Conservation (phyloP, 805 yeast species). For the Cyberlindnera samutprakarnensis region DNA sequence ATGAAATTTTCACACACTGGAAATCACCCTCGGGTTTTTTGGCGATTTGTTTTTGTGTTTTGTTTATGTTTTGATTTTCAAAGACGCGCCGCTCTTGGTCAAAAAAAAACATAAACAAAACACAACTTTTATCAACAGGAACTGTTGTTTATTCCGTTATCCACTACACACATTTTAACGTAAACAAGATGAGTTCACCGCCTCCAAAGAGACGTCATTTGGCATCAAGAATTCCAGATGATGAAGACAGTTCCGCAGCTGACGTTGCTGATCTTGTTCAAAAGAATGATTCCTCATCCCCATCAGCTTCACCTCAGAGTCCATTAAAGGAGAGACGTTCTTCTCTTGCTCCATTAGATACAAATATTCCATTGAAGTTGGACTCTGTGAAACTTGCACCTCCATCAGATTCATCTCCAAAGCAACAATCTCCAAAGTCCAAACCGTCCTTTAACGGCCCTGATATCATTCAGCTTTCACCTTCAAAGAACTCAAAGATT, state of each 20-base stretch:
- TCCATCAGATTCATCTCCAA: slow-evolving; percentile 7
- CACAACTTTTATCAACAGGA: too few species aligned
- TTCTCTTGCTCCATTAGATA: slow-evolving; percentile 17
- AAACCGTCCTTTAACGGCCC: slow-evolving; percentile 30
- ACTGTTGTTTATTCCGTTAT: too few species aligned
- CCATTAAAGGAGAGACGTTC: slow-evolving; percentile 18
- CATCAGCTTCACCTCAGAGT: slow-evolving; percentile 14
- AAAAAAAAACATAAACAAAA: background rate
- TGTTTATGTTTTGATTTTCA: too few species aligned
- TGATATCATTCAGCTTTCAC: slow-evolving; percentile 34
- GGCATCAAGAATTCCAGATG: slow-evolving; percentile 9
- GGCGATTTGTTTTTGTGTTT: slow-evolving; percentile 11
- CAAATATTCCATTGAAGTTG: slow-evolving; percentile 11
- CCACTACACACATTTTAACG: too few species aligned
- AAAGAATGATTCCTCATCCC: slow-evolving; percentile 15
- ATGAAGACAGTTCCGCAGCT: slow-evolving; percentile 10
- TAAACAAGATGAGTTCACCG: slow-evolving; percentile 19
- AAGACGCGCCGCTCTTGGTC: too few species aligned
- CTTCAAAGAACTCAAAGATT: slow-evolving; percentile 28
- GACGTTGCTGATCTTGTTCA: slow-evolving; percentile 12
- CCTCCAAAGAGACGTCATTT: slow-evolving; percentile 18
- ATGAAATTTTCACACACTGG: too few species aligned
- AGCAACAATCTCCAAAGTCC: slow-evolving; percentile 25
- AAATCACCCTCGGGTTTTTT: slow-evolving; percentile 1
- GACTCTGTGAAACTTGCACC: slow-evolving; percentile 14